Evolutionary conservation across 208 protist species (phyloP), one percentile per base, ranked within the genome.

Genomic region (Leishmania aethiopica): DNA sequence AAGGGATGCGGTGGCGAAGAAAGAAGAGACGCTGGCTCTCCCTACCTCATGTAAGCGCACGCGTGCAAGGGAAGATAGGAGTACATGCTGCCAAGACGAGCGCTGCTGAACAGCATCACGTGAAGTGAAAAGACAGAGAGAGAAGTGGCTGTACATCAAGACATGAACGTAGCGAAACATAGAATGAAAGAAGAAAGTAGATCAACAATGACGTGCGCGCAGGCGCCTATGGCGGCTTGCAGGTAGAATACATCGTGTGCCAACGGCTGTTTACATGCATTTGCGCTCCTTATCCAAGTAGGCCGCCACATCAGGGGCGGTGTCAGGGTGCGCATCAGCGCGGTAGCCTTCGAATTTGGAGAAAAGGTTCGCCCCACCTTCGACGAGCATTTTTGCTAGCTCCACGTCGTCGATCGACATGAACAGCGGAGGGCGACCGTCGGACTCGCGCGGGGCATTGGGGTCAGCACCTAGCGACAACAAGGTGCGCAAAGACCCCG

Each of bases 391-490:
- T 64, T 92, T 84, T 3, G 93, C 91, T 32, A 98, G 83, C 6
- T 91, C 83, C 15, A 88, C 66, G 78, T 95, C 89, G 59, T 95
- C 93, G 71, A 98, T 89, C 5, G 89, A 83, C 95, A 98, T 98
- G 76, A 98, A 98, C 2, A 98, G 86, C 4, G 89, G 91, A 49
- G 95, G 95, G 17, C 92, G 86, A 8, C 90, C 92, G 69, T 98
- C 93, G 32, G 81, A 90, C 78, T 86, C 75, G 11, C 95, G 89
- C 25, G 90, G 83, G 47, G 72, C 77, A 73, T 96, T 92, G 1
- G 93, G 91, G 84, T 98, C 91, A 0, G 95, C 95, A 40, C 94
- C 94, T 49, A 93, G 87, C 37, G 89, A 87, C 28, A 98, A 91
- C 7, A 98, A 85, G 42, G 83, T 82, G 22, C 83, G 77, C 40